These are phyloP conservation scores for Pseudodiploospora longispora DNA, from an alignment of 2,329 filamentous ascomycete genomes.

Conservation along the genomic window DNA sequence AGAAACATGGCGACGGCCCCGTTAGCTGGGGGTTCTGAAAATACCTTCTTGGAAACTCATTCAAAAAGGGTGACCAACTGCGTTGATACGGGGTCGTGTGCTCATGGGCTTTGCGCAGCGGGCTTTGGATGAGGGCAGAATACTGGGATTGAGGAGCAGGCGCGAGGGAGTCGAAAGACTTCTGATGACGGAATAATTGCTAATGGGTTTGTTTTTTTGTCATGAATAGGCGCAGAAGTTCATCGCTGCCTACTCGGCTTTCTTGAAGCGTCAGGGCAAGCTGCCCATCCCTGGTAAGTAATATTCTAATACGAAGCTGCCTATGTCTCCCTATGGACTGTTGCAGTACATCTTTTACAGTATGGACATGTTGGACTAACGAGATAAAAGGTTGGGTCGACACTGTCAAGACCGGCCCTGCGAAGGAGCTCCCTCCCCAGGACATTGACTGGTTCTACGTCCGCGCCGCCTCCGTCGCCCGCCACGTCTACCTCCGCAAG, in stretches of 20 bases:
- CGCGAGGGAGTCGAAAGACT: conserved; percentile 65
- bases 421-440: conserved; percentile 97
- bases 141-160: conserved; percentile 47
- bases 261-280: conserved; percentile 92
- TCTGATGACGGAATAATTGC: conserved; percentile 65
- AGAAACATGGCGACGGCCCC: not conserved
- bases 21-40: conserved; percentile 3
- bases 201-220: conserved; percentile 46
- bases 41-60: no score
- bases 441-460: conserved; percentile 94
- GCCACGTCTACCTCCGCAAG: conserved; percentile 99
- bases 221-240: conserved; percentile 69
- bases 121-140: conserved; percentile 3
- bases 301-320: not conserved
- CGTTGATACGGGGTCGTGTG: not conserved
- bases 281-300: conserved; percentile 78
- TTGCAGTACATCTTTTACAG: no score
- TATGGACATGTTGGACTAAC: not conserved
- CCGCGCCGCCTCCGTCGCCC: conserved; percentile 89
- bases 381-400: conserved; percentile 78
- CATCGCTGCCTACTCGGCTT: conserved; percentile 76
- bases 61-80: conserved; percentile 3
- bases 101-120: not conserved
- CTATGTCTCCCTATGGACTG: not conserved
- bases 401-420: conserved; percentile 95